phyloP scores from a whole-genome alignment of 768 basidiomycete species.

The Suillus alpinus region DNA sequence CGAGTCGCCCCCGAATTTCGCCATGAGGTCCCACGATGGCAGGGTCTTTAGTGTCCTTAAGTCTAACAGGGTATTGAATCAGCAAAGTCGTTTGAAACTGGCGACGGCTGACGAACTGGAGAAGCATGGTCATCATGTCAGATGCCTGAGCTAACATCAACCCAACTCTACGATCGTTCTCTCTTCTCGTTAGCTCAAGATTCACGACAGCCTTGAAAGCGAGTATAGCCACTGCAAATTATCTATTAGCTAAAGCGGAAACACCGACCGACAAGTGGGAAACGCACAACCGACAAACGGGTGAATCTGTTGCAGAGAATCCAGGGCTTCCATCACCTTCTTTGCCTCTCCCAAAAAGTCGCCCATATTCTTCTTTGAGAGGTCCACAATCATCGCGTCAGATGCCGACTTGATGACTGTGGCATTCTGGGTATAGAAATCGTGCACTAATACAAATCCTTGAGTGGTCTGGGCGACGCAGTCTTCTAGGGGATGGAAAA shows the following conservation, averaged over 20 bases:
- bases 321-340: conserved; percentile 23
- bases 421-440: conserved; percentile 4
- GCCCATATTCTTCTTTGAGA: conserved; percentile 10
- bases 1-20: conserved; percentile 32
- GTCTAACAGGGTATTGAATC: conserved; percentile 13
- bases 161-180: conserved; percentile 50
- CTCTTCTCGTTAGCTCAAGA: conserved; percentile 45
- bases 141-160: conserved; percentile 49
- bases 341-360: conserved; percentile 19
- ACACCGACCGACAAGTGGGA: background rate
- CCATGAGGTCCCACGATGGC: conserved; percentile 25
- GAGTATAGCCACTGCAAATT: conserved; percentile 40
- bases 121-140: conserved; percentile 44
- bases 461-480: background rate
- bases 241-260: background rate
- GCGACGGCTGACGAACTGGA: conserved; percentile 33
- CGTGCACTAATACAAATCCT: background rate
- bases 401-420: background rate
- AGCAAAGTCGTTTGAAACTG: background rate
- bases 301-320: conserved; percentile 26
- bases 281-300: conserved; percentile 25
- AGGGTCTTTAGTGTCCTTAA: conserved; percentile 29
- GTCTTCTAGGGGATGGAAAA: background rate
- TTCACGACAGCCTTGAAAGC: conserved; percentile 50
- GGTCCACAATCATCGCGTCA: background rate